A percentile compares a stretch with the other conserved stretches of the same genome.
Evolutionary conservation across 192 early-diverging fungal genomes (phyloP).

Genomic region (Globomyces pollinis-pini): DNA sequence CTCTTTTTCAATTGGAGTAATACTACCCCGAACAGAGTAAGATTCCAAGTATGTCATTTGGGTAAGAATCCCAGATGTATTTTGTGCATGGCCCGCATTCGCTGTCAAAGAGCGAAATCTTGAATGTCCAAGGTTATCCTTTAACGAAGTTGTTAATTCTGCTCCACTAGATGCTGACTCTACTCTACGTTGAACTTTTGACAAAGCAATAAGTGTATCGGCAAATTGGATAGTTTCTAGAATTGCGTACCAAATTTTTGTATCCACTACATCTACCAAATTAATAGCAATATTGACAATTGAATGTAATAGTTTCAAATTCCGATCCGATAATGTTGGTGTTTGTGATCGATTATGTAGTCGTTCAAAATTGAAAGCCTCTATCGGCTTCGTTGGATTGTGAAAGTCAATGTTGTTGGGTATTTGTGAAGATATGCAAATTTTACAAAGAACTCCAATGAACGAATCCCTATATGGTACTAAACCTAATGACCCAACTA

Average conservation of each 20-base stretch:
- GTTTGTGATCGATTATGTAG: background rate
- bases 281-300: conserved; percentile 64
- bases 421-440: conserved; percentile 52
- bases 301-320: conserved; percentile 68
- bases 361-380: background rate
- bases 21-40: too few relatives aligned
- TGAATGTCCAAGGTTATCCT: background rate
- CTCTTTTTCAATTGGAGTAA: background rate
- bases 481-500: conserved; percentile 74
- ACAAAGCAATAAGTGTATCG: conserved; percentile 63
- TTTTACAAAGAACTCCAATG: conserved; percentile 75
- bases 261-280: conserved; percentile 64
- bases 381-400: background rate
- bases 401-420: conserved; percentile 6
- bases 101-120: background rate
- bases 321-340: conserved; percentile 58
- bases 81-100: background rate
- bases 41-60: too few relatives aligned
- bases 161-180: background rate
- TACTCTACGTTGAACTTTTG: conserved; percentile 30
- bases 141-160: background rate
- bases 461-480: conserved; percentile 77
- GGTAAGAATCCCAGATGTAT: background rate
- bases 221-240: conserved; percentile 83
- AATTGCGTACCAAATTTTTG: conserved; percentile 75